phyloP scores from a whole-genome alignment of 805 yeast species.

The Wickerhamiella alocasiicola region DNA sequence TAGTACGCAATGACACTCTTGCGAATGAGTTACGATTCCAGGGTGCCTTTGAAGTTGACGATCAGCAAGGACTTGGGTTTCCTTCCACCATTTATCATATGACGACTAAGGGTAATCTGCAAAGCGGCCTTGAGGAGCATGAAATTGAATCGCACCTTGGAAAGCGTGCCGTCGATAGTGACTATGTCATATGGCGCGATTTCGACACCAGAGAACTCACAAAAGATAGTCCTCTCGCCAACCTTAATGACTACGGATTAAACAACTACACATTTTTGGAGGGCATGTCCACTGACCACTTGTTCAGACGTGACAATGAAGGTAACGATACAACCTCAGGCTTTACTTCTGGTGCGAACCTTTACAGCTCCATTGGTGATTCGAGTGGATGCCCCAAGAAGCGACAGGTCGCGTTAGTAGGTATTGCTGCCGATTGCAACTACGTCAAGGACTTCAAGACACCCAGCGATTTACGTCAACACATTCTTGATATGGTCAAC shows the following conservation, averaged over 20 bases:
- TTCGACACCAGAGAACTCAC: conserved; percentile 17
- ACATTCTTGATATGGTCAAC: conserved; percentile 26
- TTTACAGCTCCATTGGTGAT: conserved; percentile 23
- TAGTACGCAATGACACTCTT: conserved; percentile 17
- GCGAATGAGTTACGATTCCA: conserved; percentile 6
- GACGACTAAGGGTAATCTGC: conserved; percentile 11
- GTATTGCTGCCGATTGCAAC: conserved; percentile 30
- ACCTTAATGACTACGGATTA: conserved; percentile 3
- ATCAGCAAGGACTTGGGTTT: conserved; percentile 23
- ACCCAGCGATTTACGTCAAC: conserved; percentile 21
- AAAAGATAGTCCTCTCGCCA: not conserved
- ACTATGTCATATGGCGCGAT: conserved; percentile 24
- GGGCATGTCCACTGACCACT: conserved; percentile 3
- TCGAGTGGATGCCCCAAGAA: conserved; percentile 26
- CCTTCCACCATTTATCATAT: conserved; percentile 23
- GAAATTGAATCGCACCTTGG: conserved; percentile 11
- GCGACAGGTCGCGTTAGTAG: conserved; percentile 27
- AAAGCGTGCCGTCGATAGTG: conserved; percentile 6
- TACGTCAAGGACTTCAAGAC: conserved; percentile 23
- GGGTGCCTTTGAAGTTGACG: conserved; percentile 27
- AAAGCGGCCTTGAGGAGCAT: conserved; percentile 10
- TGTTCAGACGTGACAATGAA: conserved; percentile 13
- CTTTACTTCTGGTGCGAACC: conserved; percentile 20
- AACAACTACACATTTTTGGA: conserved; percentile 10
- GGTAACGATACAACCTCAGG: conserved; percentile 19